These are phyloP conservation scores for Mycocentrospora acerina DNA, from an alignment of 2,329 filamentous ascomycete genomes.

Conservation along the genomic window DNA sequence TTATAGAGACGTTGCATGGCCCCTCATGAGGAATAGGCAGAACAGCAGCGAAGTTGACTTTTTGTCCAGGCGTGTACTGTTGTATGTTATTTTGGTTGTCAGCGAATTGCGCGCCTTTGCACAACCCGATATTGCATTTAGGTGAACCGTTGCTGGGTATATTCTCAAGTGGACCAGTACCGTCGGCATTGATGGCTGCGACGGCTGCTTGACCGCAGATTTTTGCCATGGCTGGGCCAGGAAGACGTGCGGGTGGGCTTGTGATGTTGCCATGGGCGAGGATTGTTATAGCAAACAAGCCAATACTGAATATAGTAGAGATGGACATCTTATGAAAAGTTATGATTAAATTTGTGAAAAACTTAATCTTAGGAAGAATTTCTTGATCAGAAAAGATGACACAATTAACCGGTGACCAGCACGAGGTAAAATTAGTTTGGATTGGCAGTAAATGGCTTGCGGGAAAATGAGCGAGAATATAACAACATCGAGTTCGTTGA, in stretches of 20 bases:
- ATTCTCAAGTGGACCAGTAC: constrained; percentile 44
- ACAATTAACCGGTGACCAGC: constrained; percentile 10
- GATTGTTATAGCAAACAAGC: constrained; percentile 10
- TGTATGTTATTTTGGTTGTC: constrained; percentile 58
- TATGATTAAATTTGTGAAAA: constrained; percentile 1
- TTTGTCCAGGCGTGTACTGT: constrained; percentile 48
- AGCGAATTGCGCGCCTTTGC: constrained; percentile 60
- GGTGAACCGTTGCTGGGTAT: constrained; percentile 50
- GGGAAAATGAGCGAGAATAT: constrained; percentile 1
- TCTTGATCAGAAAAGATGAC: not conserved
- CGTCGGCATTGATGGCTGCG: constrained; percentile 53
- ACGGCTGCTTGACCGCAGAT: constrained; percentile 57
- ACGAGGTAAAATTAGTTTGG: constrained; percentile 10
- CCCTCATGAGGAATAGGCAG: constrained; percentile 57
- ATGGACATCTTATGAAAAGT: constrained; percentile 3
- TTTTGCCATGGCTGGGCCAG: constrained; percentile 52
- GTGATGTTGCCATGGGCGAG: constrained; percentile 56
- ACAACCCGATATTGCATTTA: constrained; percentile 55
- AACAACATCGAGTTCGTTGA: not conserved
- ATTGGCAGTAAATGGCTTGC: not conserved
- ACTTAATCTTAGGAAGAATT: not conserved
- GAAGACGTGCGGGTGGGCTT: constrained; percentile 52
- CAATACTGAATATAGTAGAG: constrained; percentile 3
- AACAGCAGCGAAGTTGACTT: constrained; percentile 49
- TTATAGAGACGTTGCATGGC: constrained; percentile 60